Evolutionary conservation across 176 grass and related monocot species (phyloP).

Genomic region (Poa pratensis): DNA sequence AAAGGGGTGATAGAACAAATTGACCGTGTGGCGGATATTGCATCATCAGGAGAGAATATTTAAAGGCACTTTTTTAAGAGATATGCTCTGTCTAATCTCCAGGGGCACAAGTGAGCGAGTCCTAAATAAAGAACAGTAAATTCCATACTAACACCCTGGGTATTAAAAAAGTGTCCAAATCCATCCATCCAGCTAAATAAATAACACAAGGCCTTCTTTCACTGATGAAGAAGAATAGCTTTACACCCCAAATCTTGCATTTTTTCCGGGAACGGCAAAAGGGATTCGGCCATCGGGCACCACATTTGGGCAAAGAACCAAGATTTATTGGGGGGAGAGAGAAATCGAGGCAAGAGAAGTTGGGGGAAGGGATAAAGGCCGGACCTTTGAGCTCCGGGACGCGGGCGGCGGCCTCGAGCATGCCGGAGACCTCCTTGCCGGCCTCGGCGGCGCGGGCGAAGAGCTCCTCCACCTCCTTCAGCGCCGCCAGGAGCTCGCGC

Average conservation of each 20-base stretch:
- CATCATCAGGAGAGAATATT: conserved; percentile 67
- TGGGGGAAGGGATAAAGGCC: conserved; percentile 47
- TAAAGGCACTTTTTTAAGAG: conserved; percentile 66
- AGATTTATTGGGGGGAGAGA: not conserved
- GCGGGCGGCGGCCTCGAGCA: conserved; percentile 78
- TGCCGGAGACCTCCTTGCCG: conserved; percentile 77
- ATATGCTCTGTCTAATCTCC: conserved; percentile 51
- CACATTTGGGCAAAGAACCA: conserved; percentile 33
- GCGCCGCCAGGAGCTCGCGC: conserved; percentile 78
- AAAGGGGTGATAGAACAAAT: conserved; percentile 54
- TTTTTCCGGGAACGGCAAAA: conserved; percentile 51
- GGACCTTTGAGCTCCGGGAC: conserved; percentile 85
- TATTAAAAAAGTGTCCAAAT: conserved; percentile 39
- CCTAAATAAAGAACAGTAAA: conserved; percentile 62
- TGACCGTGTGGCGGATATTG: conserved; percentile 52
- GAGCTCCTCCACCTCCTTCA: conserved; percentile 82
- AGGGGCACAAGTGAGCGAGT: conserved; percentile 25
- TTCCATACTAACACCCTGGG: conserved; percentile 27
- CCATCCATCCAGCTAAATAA: not conserved
- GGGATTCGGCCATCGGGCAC: not conserved
- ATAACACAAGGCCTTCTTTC: conserved; percentile 28
- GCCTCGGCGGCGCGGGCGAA: conserved; percentile 75
- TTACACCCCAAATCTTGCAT: conserved; percentile 35
- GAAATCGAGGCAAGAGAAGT: not conserved
- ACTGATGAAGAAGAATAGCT: conserved; percentile 44